Conservation (phyloP, 1,139 yeast genomes). For the Blastobotrys indianensis region DNA sequence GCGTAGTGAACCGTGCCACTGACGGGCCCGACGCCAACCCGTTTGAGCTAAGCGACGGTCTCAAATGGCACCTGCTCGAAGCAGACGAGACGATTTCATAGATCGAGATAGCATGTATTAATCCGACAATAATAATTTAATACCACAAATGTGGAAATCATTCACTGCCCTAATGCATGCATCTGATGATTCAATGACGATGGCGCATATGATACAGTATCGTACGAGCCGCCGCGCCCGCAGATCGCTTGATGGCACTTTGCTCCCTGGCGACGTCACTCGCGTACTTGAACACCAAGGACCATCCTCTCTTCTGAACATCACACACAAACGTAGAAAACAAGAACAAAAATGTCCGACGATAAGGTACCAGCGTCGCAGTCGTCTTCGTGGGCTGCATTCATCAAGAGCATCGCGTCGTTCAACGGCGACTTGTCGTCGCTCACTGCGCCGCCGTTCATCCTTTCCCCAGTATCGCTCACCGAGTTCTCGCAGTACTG, state of each 20-base stretch:
- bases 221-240: no score
- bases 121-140: no score
- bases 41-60: slow-evolving; percentile 46
- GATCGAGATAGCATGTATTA: no score
- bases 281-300: not conserved
- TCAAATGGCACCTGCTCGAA: slow-evolving; percentile 35
- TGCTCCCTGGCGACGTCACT: no score
- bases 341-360: slow-evolving; percentile 12
- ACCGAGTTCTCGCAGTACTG: slow-evolving; percentile 83
- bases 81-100: slow-evolving; percentile 23
- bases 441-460: slow-evolving; percentile 97
- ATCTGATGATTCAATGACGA: no score
- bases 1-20: slow-evolving; percentile 27
- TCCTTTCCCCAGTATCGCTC: slow-evolving; percentile 81
- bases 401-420: slow-evolving; percentile 84
- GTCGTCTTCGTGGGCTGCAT: slow-evolving; percentile 33
- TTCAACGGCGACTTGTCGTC: slow-evolving; percentile 93
- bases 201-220: no score
- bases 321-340: no score
- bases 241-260: no score
- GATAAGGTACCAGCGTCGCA: slow-evolving; percentile 16
- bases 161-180: no score
- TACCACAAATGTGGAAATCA: no score
- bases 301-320: no score
- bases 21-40: slow-evolving; percentile 35